Conservation (phyloP, 495 filamentous ascomycete species). For the Xylaria bambusicola region DNA sequence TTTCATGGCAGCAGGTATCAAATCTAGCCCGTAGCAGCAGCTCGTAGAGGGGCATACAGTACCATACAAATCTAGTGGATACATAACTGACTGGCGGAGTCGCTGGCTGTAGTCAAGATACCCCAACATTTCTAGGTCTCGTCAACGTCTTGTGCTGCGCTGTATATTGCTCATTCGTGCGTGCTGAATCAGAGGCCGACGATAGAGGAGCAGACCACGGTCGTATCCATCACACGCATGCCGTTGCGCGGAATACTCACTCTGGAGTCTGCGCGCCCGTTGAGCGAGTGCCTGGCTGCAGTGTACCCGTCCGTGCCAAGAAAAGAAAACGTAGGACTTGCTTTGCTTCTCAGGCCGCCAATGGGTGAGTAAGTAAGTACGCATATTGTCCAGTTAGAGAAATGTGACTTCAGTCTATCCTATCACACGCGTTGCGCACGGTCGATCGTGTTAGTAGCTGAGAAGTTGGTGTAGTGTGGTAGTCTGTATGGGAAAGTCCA, state of each 20-base stretch:
- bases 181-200: conserved; percentile 6
- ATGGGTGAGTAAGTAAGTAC: too few species aligned
- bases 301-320: conserved; percentile 13
- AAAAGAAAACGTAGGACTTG: conserved; percentile 1
- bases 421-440: conserved; percentile 3
- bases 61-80: background rate
- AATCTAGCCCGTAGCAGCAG: background rate
- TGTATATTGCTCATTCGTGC: conserved; percentile 9
- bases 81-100: too few species aligned
- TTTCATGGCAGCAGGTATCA: background rate
- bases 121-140: conserved; percentile 1
- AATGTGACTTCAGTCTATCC: background rate
- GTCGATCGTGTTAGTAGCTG: conserved; percentile 4
- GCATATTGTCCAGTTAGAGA: background rate
- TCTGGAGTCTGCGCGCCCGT: background rate
- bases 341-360: background rate
- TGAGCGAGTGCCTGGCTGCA: background rate
- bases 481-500: too few species aligned
- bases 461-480: too few species aligned
- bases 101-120: background rate
- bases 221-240: background rate
- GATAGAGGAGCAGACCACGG: too few species aligned
- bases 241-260: background rate
- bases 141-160: background rate
- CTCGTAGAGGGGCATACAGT: background rate